Percentiles rank a stretch among this genome's conserved stretches.
phyloP scores from a whole-genome alignment of 208 protist species.

The Crithidia bombi region DNA sequence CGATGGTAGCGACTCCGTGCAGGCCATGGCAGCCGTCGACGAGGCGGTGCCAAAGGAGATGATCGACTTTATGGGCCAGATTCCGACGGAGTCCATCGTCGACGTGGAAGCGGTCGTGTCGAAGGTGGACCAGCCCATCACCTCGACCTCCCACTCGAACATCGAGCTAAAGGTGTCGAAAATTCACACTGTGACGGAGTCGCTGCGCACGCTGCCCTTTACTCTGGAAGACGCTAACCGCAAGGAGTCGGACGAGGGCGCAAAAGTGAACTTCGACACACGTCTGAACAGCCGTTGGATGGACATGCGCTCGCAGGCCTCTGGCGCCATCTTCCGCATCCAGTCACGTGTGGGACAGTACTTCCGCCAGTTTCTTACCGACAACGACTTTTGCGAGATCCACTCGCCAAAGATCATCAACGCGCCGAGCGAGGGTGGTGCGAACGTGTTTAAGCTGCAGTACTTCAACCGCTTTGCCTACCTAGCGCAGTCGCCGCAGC shows the following conservation, averaged over 20 bases:
- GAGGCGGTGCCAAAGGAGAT: conserved; percentile 85
- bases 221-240: conserved; percentile 93
- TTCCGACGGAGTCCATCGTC: conserved; percentile 89
- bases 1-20: conserved; percentile 75
- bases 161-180: conserved; percentile 83
- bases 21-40: conserved; percentile 85
- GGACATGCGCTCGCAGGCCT: conserved; percentile 97
- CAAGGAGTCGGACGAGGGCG: conserved; percentile 68
- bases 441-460: conserved; percentile 94
- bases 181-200: conserved; percentile 87
- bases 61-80: conserved; percentile 91
- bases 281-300: conserved; percentile 97
- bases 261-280: conserved; percentile 92
- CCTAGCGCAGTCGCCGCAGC: conserved; percentile 99
- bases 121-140: conserved; percentile 76
- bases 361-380: conserved; percentile 96
- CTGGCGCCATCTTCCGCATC: conserved; percentile 97
- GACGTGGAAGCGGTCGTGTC: conserved; percentile 79
- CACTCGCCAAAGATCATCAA: conserved; percentile 99
- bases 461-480: conserved; percentile 95
- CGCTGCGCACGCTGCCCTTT: conserved; percentile 88
- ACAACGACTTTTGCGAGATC: conserved; percentile 98
- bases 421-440: conserved; percentile 96
- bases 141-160: conserved; percentile 71
- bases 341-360: conserved; percentile 94